These are phyloP conservation scores for Wallacemonas sp. DNA, from an alignment of 208 protist species.

Conservation along the genomic window DNA sequence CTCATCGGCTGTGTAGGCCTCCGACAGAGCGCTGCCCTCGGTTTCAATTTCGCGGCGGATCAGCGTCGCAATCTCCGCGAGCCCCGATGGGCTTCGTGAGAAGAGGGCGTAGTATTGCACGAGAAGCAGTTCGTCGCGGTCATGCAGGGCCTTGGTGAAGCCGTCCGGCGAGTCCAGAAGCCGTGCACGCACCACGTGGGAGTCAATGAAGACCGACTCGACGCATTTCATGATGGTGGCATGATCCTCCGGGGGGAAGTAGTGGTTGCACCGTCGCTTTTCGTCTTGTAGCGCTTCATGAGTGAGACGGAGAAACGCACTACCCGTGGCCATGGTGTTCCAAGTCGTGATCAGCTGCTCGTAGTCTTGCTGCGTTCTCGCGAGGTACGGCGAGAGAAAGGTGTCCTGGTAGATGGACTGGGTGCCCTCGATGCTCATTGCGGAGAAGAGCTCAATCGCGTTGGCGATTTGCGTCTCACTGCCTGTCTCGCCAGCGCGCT, in stretches of 20 bases:
- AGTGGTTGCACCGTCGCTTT: conserved; percentile 48
- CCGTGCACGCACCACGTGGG: conserved; percentile 35
- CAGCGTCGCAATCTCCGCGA: conserved; percentile 44
- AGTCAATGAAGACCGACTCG: conserved; percentile 60
- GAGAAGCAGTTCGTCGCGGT: conserved; percentile 48
- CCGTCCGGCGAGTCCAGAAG: conserved; percentile 50
- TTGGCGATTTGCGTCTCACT: conserved; percentile 44
- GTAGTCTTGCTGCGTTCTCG: conserved; percentile 55
- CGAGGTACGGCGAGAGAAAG: conserved; percentile 74
- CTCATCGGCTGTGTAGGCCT: conserved; percentile 46
- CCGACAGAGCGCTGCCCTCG: conserved; percentile 49
- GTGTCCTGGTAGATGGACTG: conserved; percentile 67
- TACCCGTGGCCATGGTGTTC: conserved; percentile 27
- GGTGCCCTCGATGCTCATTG: conserved; percentile 65
- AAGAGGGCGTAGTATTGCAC: conserved; percentile 67
- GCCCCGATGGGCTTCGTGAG: conserved; percentile 40
- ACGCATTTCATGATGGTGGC: conserved; percentile 57
- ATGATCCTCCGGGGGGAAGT: conserved; percentile 60
- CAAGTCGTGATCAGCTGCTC: conserved; percentile 41
- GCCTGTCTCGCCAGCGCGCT: conserved; percentile 28
- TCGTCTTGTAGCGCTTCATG: conserved; percentile 48
- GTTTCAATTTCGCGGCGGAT: conserved; percentile 47
- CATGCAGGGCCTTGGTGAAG: conserved; percentile 42
- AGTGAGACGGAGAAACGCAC: conserved; percentile 43
- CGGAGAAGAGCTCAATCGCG: conserved; percentile 73